phyloP scores from a whole-genome alignment of 176 grass and related monocot genomes.

The Hordeum vulgare region MorexV3_pseudomolecules_assembly NC_058519.1:554537085-554537584 shows the following conservation, averaged over 20 bases:
- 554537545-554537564: conserved; percentile 80
- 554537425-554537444: neutral
- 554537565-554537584: conserved; percentile 95
- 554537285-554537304: conserved; percentile 34
- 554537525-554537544: conserved; percentile 60
- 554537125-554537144: neutral
- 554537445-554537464: conserved; percentile 22
- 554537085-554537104: neutral
- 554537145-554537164: conserved; percentile 13
- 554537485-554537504: conserved; percentile 90
- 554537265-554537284: conserved; percentile 16
- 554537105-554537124: neutral
- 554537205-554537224: conserved; percentile 16
- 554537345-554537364: conserved; percentile 13
- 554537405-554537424: conserved; percentile 24
- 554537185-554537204: conserved; percentile 16
- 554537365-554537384: neutral
- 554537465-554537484: conserved; percentile 51
- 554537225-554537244: neutral
- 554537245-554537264: conserved; percentile 2
- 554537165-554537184: conserved; percentile 28
- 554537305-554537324: conserved; percentile 29
- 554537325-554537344: conserved; percentile 26
- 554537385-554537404: neutral
- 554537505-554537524: conserved; percentile 73